Conservation (phyloP, 192 early-diverging fungal genomes). For the Podila epicladia region DNA sequence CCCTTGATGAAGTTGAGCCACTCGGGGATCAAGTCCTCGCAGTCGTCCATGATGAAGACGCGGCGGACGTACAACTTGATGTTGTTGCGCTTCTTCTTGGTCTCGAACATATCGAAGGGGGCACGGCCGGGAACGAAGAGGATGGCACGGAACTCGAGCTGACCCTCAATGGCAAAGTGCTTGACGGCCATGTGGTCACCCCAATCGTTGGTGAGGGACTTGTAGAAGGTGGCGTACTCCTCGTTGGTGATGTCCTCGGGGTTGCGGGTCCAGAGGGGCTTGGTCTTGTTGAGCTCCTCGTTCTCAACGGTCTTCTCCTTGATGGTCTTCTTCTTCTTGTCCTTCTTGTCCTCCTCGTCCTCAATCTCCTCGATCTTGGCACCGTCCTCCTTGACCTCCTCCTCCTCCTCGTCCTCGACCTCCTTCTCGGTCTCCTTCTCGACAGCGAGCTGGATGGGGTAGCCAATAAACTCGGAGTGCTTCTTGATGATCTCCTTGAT, state of each 20-base stretch:
- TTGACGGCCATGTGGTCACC: conserved; percentile 97
- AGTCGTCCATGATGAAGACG: conserved; percentile 99
- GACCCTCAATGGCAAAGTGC: conserved; percentile 99
- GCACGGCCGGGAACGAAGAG: conserved; percentile 97
- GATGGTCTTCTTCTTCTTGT: conserved; percentile 82
- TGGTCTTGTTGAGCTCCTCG: conserved; percentile 98
- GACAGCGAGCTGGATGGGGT: conserved; percentile 97
- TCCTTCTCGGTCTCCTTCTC: conserved; percentile 99
- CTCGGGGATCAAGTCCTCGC: conserved; percentile 99
- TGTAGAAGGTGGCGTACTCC: conserved; percentile 99
- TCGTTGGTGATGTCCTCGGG: conserved; percentile 96
- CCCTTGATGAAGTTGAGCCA: conserved; percentile 99
- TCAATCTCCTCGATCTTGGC: conserved; percentile 85
- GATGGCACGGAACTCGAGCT: conserved; percentile 99
- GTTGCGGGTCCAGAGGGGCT: conserved; percentile 99
- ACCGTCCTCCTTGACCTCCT: conserved; percentile 76
- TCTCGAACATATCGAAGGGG: conserved; percentile 98
- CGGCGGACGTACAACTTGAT: conserved; percentile 99
- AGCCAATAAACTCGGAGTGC: conserved; percentile 99
- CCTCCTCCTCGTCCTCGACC: conserved; percentile 92
- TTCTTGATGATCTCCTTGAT: conserved; percentile 99
- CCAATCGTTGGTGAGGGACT: conserved; percentile 99
- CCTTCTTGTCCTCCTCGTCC: conserved; percentile 81
- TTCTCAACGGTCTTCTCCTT: conserved; percentile 85
- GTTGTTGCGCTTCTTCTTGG: conserved; percentile 99